These are phyloP conservation scores for Hanseniaspora uvarum DNA, from an alignment of 1,139 yeast genomes.

Conservation along the genomic window DNA sequence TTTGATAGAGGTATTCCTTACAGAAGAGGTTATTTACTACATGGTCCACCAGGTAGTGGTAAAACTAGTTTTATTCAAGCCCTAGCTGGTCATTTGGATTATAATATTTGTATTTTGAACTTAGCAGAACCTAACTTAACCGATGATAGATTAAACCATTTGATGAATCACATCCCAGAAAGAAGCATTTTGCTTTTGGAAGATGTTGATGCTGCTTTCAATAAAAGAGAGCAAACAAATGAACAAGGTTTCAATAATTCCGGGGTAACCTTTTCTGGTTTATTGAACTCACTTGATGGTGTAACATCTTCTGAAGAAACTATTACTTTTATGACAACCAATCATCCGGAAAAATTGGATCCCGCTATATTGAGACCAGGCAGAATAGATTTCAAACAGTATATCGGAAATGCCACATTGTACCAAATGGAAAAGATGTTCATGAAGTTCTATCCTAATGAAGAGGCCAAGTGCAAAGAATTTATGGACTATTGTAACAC, in stretches of 20 bases:
- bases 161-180: constrained; percentile 93
- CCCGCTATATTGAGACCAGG: constrained; percentile 85
- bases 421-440: constrained; percentile 78
- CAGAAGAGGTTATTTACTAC: constrained; percentile 82
- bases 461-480: constrained; percentile 46
- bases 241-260: constrained; percentile 61
- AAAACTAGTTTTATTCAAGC: constrained; percentile 94
- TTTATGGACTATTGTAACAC: constrained; percentile 33
- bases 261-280: constrained; percentile 91
- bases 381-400: constrained; percentile 73
- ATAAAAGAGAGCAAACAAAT: constrained; percentile 61
- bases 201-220: constrained; percentile 94
- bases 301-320: constrained; percentile 98
- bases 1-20: constrained; percentile 94
- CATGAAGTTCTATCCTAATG: constrained; percentile 69
- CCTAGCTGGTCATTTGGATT: constrained; percentile 89
- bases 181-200: constrained; percentile 75
- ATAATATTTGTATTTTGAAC: constrained; percentile 86
- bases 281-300: constrained; percentile 88
- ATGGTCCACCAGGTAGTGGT: constrained; percentile 98
- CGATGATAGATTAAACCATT: constrained; percentile 84
- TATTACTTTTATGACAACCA: constrained; percentile 93
- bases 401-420: constrained; percentile 75
- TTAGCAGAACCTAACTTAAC: constrained; percentile 83
- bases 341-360: constrained; percentile 87